Percentiles rank a stretch among this genome's conserved stretches.
Evolutionary conservation across 1,284 basidiomycete species (phyloP).

Genomic region (Ustilago hordei): DNA sequence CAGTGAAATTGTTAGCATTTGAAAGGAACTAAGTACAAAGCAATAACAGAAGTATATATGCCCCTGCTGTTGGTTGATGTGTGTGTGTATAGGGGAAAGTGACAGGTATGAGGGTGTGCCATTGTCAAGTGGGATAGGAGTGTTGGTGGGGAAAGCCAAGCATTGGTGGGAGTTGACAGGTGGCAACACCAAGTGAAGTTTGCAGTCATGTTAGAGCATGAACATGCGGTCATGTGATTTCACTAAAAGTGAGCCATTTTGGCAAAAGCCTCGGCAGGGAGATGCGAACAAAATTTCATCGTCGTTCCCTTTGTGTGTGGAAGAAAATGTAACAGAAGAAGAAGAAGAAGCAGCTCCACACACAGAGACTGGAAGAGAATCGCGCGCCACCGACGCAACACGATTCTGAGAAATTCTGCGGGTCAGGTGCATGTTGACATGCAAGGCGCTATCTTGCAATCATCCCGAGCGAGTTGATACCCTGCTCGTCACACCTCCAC

Average conservation of each 20-base stretch:
- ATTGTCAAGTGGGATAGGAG: too few species aligned
- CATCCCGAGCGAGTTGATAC: background rate
- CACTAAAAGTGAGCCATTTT: background rate
- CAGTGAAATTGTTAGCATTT: too few species aligned
- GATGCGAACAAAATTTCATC: slow-evolving; percentile 1
- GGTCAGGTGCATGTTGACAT: background rate
- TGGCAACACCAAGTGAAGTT: too few species aligned
- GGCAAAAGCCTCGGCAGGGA: background rate
- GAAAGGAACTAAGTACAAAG: background rate
- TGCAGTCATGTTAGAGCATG: too few species aligned
- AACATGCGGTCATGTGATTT: too few species aligned
- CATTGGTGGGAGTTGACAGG: too few species aligned
- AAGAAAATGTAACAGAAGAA: background rate
- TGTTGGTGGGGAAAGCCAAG: too few species aligned
- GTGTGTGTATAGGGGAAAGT: too few species aligned
- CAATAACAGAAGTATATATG: background rate
- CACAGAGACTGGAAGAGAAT: background rate
- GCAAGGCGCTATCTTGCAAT: background rate
- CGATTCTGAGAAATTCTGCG: background rate
- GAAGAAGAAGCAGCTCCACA: background rate
- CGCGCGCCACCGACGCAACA: slow-evolving; percentile 7
- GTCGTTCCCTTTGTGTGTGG: background rate
- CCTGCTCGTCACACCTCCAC: background rate
- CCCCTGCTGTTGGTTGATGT: background rate
- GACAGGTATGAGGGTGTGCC: too few species aligned